Percentiles rank a stretch among this genome's conserved stretches.
phyloP scores from a whole-genome alignment of 2,329 filamentous ascomycete genomes.

The Aplosporella prunicola region DNA sequence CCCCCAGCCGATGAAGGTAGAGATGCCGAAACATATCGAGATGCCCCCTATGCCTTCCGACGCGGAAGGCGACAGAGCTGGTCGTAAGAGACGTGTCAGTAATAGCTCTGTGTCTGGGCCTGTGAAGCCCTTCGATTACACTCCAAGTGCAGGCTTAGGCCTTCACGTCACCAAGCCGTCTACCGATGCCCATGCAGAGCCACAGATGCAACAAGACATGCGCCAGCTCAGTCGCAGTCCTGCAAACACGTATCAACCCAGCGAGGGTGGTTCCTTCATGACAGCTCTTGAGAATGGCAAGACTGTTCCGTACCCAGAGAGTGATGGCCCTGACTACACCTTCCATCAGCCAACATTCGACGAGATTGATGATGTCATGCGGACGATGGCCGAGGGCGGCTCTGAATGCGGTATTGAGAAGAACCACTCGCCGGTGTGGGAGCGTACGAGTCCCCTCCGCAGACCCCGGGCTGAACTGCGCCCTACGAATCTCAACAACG shows the following conservation, averaged over 20 bases:
- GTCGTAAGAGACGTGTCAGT: constrained; percentile 22
- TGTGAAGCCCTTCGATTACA: constrained; percentile 63
- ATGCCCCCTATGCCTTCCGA: too few species aligned
- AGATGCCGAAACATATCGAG: too few species aligned
- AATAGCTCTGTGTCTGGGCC: constrained; percentile 57
- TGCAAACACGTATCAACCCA: constrained; percentile 31
- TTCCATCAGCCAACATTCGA: constrained; percentile 51
- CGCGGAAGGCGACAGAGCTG: not conserved
- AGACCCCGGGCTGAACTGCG: constrained; percentile 23
- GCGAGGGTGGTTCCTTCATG: constrained; percentile 31
- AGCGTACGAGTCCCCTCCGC: constrained; percentile 12
- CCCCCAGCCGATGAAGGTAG: too few species aligned
- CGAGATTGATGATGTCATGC: constrained; percentile 90
- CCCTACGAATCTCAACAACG: constrained; percentile 48
- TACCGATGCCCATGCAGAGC: constrained; percentile 15
- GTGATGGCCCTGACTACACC: constrained; percentile 23
- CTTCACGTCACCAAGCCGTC: constrained; percentile 32
- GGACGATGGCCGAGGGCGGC: constrained; percentile 65
- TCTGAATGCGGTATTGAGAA: constrained; percentile 68
- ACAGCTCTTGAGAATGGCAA: constrained; percentile 27
- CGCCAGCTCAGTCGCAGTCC: constrained; percentile 26
- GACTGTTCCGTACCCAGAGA: constrained; percentile 26
- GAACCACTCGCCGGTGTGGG: constrained; percentile 19
- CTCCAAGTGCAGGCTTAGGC: constrained; percentile 31
- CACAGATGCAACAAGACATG: constrained; percentile 9